Evolutionary conservation across 192 early-diverging fungal species (phyloP).

Genomic region (Backusella circina): DNA sequence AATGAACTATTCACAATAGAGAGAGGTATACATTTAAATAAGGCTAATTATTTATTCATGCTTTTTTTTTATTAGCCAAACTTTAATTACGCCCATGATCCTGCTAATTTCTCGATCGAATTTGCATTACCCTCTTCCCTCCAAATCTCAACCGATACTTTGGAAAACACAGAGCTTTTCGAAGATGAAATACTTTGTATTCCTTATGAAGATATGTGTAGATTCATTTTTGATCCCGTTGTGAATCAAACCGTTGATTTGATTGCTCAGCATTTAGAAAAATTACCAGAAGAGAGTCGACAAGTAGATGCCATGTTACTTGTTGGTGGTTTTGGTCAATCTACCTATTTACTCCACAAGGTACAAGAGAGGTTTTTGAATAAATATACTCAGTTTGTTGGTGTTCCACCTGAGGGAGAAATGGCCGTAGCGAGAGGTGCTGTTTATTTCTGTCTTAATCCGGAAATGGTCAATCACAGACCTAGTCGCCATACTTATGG

Average conservation of each 20-base stretch:
- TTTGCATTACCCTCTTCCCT: neutral
- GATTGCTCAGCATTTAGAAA: constrained; percentile 41
- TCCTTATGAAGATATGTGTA: neutral
- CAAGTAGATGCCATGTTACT: constrained; percentile 42
- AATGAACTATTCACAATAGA: neutral
- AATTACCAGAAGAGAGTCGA: constrained; percentile 18
- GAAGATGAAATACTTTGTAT: neutral
- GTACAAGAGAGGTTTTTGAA: constrained; percentile 34
- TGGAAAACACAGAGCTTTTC: neutral
- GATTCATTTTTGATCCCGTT: neutral
- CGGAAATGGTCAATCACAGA: constrained; percentile 13
- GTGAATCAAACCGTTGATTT: constrained; percentile 31
- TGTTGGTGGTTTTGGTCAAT: constrained; percentile 50
- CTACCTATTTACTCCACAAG: constrained; percentile 33
- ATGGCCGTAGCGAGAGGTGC: constrained; percentile 48
- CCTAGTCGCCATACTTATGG: constrained; percentile 1
- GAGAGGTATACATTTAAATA: neutral
- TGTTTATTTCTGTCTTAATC: constrained; percentile 39
- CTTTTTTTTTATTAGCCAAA: neutral
- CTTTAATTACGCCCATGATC: neutral
- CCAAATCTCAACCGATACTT: neutral
- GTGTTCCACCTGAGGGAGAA: constrained; percentile 38
- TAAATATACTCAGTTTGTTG: constrained; percentile 39
- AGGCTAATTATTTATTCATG: neutral
- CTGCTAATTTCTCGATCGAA: neutral